Percentiles rank a stretch among this genome's conserved stretches.
Evolutionary conservation across 805 yeast species (phyloP).

Genomic region (Dipodascopsis tothii): DNA sequence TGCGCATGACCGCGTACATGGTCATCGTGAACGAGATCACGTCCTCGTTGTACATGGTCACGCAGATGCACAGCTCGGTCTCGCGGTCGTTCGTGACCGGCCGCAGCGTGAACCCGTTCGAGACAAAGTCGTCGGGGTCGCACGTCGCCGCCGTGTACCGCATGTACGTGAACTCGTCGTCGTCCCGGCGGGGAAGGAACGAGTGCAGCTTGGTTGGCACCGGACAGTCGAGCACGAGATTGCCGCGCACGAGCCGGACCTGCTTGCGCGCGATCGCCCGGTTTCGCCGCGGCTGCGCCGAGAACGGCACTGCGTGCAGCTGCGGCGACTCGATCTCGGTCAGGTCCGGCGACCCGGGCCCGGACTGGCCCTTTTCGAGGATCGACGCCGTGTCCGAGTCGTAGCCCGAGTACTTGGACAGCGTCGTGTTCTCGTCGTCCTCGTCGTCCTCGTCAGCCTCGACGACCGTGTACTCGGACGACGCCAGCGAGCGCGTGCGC

Average conservation of each 20-base stretch:
- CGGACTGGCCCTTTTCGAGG: constrained; percentile 7
- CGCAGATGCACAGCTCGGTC: constrained; percentile 83
- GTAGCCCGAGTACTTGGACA: not conserved
- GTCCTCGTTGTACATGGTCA: constrained; percentile 97
- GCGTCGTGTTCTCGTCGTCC: constrained; percentile 8
- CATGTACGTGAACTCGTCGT: constrained; percentile 92
- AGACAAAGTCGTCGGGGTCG: constrained; percentile 77
- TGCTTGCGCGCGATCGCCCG: constrained; percentile 64
- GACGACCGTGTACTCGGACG: not conserved
- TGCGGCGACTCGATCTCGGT: not conserved
- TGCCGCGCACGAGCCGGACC: constrained; percentile 68
- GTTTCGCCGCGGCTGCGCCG: constrained; percentile 41
- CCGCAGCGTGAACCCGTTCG: constrained; percentile 75
- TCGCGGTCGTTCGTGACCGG: constrained; percentile 83
- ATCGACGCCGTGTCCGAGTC: not conserved
- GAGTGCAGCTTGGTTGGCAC: constrained; percentile 82
- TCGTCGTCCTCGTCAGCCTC: not conserved
- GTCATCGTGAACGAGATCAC: constrained; percentile 86
- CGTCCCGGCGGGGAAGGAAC: constrained; percentile 77
- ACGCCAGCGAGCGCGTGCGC: not conserved
- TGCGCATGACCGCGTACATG: constrained; percentile 87
- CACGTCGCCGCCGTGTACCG: constrained; percentile 95
- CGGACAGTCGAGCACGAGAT: constrained; percentile 86
- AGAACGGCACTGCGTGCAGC: constrained; percentile 8
- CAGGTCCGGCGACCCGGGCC: constrained; percentile 5